Evolutionary conservation across 352 stramenopile genomes (phyloP), one percentile per base, ranked within the genome.

Genomic region (Aphanomyces invadans): DNA sequence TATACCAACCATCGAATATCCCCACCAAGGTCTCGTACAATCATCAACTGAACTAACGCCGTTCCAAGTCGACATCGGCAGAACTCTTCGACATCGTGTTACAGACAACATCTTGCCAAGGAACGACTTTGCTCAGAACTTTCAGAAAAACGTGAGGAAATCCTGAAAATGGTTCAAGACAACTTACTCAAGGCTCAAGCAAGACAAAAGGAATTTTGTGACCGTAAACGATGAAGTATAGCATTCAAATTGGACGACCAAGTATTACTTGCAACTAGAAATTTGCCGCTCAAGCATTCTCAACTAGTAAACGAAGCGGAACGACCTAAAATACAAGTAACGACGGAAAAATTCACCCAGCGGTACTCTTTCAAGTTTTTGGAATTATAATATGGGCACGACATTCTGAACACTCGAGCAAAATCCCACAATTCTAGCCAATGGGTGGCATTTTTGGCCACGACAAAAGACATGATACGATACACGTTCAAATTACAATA

Each of bases 1-100:
- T 32, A 53, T 73, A 2, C 12, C 21, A 1, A 73, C 60, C 0
- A 53, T 73, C 25, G 60, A 73, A 44, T 62, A 69, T 33, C 57
- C 67, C 7, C 46, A 54, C n/a, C 19, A 21, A 33, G 21, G 25
- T 4, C 21, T 73, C 1, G 59, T 64, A 3, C 63, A 28, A 5
- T 44, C 52, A 17, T 72, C 59, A 0, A 59, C 56, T 5, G 46
- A 10, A 28, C 26, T 54, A 23, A 54, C 46, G 26, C 46, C 46
- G 12, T 54, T 54, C 19, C 12, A 54, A n/a, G 46, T 54, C 12
- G 46, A 54, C 23, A 54, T 10, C 12, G 46, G 46, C 26, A 54
- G 46, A n/a, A 54, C 17, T 28, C 7, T 23, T 54, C 46, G 46
- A 28, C 17, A 54, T n/a, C 46, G 12, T 1, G 7, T n/a, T 9